Evolutionary conservation across 352 stramenopile genomes (phyloP), one percentile per base, ranked within the genome.

Genomic region (Achlya hypogyna): DNA sequence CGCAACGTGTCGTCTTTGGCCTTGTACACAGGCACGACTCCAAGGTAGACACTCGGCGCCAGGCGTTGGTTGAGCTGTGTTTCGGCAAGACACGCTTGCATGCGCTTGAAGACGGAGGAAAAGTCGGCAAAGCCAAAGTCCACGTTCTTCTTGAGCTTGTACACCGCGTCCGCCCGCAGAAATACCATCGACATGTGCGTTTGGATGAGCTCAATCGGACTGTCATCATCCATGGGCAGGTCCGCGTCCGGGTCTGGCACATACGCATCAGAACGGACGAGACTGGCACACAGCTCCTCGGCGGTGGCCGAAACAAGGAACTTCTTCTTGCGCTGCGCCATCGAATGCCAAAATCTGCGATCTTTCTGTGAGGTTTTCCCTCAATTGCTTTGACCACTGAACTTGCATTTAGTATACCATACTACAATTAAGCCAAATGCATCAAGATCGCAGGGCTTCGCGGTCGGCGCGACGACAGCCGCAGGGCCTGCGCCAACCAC

Each of bases 141-240:
- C 56, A 90, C 81, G n/a, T 72, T 49, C 63, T 88, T 90, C 71
- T 90, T 90, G 51, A 90, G 56, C 72, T 90, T 90, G 64, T 86
- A 88, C 42, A 90, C 81, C 49, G 76, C 76, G 14, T 80, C 31
- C 0, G 78, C 75, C 43, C 87, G 72, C 42, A 86, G 25, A 45
- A 87, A 81, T 0, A 88, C 79, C 79, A 90, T 83, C 34, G 81
- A 90, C 73, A 90, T 77, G 74, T 90, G 81, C 65, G 81, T 90
- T 63, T 88, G 79, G 49, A 87, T 73, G 27, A 87, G 75, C 0
- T 63, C 43, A 31, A 87, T 70, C 42, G 40, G 8, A 25, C 52
- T 14, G 27, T 59, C 51, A 1, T 29, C 35, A 29, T 31, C 35
- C 2, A 18, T 9, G 2, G 38, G 14, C 2, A 18, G 2, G 22